phyloP scores from a whole-genome alignment of 345 rosid genomes.

The Gossypium raimondii region DNA sequence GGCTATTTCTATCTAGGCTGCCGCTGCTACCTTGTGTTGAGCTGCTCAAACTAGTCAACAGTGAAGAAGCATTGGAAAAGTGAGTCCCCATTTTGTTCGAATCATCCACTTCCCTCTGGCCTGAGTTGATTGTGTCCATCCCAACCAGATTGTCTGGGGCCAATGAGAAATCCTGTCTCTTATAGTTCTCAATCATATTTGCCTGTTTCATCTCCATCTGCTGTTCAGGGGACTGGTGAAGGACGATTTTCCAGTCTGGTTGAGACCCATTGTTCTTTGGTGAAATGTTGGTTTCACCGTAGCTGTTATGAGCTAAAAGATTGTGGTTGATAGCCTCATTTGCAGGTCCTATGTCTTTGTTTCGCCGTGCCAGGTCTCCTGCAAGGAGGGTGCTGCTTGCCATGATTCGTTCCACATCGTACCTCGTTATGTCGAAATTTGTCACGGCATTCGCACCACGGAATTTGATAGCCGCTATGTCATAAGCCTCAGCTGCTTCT shows the following conservation, averaged over 20 bases:
- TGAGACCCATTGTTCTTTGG: slow-evolving; percentile 23
- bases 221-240: slow-evolving; percentile 33
- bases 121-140: slow-evolving; percentile 13
- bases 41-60: slow-evolving; percentile 50
- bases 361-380: slow-evolving; percentile 69
- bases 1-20: slow-evolving; percentile 42
- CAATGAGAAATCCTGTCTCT: slow-evolving; percentile 29
- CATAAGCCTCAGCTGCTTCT: slow-evolving; percentile 98
- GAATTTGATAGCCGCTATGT: slow-evolving; percentile 87
- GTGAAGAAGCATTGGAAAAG: slow-evolving; percentile 45
- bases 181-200: slow-evolving; percentile 16
- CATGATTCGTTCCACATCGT: slow-evolving; percentile 80
- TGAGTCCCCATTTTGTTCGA: slow-evolving; percentile 35
- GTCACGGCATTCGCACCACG: slow-evolving; percentile 92
- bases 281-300: slow-evolving; percentile 19
- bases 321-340: slow-evolving; percentile 19
- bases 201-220: slow-evolving; percentile 29
- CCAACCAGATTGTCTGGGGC: slow-evolving; percentile 26
- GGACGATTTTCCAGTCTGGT: slow-evolving; percentile 38
- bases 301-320: slow-evolving; percentile 20
- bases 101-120: slow-evolving; percentile 31
- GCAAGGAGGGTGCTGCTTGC: slow-evolving; percentile 75
- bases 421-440: slow-evolving; percentile 76
- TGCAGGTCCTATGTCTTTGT: slow-evolving; percentile 35
- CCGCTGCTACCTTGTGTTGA: slow-evolving; percentile 43